Conservation (phyloP, 2,329 filamentous ascomycete species). For the Fusarium nematophilum region DNA sequence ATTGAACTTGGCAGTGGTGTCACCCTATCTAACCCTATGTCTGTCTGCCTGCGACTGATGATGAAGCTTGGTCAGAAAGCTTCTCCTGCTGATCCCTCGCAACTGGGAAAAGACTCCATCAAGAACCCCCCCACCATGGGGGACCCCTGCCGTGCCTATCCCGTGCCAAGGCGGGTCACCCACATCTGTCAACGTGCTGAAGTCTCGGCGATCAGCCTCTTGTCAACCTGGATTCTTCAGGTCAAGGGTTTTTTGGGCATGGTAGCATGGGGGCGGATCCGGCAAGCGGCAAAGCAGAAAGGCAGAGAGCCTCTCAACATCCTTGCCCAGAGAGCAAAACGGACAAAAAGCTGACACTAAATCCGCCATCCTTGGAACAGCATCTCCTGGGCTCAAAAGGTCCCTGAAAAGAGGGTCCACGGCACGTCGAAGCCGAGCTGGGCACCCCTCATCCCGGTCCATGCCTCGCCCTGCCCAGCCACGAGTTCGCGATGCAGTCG, state of each 20-base stretch:
- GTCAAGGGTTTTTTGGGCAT: background rate
- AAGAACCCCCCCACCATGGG: background rate
- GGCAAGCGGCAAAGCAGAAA: background rate
- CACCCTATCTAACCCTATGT: too few relatives aligned
- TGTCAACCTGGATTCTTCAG: slow-evolving; percentile 5
- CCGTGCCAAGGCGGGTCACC: slow-evolving; percentile 38
- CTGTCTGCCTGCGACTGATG: too few relatives aligned
- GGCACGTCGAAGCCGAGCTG: slow-evolving; percentile 38
- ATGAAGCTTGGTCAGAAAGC: slow-evolving; percentile 3
- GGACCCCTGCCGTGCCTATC: slow-evolving; percentile 7
- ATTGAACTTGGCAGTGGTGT: background rate
- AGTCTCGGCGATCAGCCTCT: slow-evolving; percentile 35
- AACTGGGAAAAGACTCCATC: background rate
- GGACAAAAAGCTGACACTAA: background rate
- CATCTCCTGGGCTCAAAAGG: background rate
- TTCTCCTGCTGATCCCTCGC: slow-evolving; percentile 11
- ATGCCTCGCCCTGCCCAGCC: slow-evolving; percentile 11
- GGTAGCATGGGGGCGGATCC: background rate
- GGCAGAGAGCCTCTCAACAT: background rate
- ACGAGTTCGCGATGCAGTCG: slow-evolving; percentile 15
- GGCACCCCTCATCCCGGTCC: slow-evolving; percentile 1
- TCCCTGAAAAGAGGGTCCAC: slow-evolving; percentile 25
- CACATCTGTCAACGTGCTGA: slow-evolving; percentile 17
- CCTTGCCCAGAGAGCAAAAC: background rate
- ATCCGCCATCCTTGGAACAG: background rate